Base-by-base conservation (phyloP, 768 basidiomycete genomes). In the Leccinum variicolor region DNA sequence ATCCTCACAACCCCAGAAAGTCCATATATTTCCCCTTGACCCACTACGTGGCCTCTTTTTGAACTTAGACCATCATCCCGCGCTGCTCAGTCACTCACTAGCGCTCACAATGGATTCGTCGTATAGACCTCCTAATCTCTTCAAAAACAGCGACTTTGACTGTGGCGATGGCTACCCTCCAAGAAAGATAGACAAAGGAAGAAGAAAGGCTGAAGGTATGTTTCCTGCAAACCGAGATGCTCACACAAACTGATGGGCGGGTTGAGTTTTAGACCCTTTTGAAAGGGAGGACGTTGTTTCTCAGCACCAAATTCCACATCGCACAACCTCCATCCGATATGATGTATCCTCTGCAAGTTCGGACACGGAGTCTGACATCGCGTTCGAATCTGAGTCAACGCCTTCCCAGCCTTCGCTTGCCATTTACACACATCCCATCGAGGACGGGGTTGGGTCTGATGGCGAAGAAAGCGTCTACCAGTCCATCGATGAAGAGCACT, bases 201-300 rank as follows among this genome's bases (percentile, higher is more conserved):
- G 68, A 43, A 53, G 14, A 54, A 66, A 58, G 43, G 66, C 60
- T 0, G 53, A 62, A 29, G 66, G 66, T 63, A 11, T 21, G 55
- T 50, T 17, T 46, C 21, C 7, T 23, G 25, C 10, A 1, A 15
- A 45, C 21, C 0, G 17, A 33, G 7, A 3, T 15, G 6, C 6
- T 11, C 2, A 17, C n/a, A 6, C 23, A 25, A 19, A 13, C 33
- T 51, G 21, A 61, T n/a, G 4, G 4, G 15, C 13, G 45, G n/a
- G 4, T 19, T n/a, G 41, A 17, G 36, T 33, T 54, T n/a, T 25
- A 67, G 65, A 62, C 2, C 57, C 59, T 48, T 53, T 52, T n/a
- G 62, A 54, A 23, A 10, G 6, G 6, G 25, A 53, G 3, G 33
- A 34, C 4, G 13, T 2, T 14, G 17, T 21, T n/a, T 23, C 48